Conservation (phyloP, 2,329 filamentous ascomycete genomes). For the Xylariaceae sp. region DNA sequence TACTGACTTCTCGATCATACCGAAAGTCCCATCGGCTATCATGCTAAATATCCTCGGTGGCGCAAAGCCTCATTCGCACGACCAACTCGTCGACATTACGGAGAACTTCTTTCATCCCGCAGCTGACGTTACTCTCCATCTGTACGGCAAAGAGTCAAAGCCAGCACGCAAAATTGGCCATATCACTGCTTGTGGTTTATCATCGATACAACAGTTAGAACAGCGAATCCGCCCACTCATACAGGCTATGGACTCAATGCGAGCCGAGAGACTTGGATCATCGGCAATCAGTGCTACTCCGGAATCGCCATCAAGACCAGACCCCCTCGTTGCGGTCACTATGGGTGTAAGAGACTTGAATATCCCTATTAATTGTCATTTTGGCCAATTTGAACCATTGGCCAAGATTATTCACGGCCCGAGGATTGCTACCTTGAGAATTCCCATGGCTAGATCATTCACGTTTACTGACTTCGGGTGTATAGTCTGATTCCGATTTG, state of each 20-base stretch:
- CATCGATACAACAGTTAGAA: slow-evolving; percentile 61
- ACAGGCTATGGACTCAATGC: slow-evolving; percentile 56
- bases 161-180: slow-evolving; percentile 94
- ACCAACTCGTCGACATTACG: slow-evolving; percentile 44
- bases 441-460: background rate
- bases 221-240: slow-evolving; percentile 64
- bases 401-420: background rate
- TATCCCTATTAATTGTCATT: background rate
- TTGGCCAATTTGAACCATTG: background rate
- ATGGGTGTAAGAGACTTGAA: slow-evolving; percentile 53
- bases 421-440: slow-evolving; percentile 2
- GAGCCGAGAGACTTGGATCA: slow-evolving; percentile 47
- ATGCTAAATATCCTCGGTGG: slow-evolving; percentile 82
- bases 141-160: slow-evolving; percentile 88
- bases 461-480: too few species aligned
- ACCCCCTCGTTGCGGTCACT: slow-evolving; percentile 67
- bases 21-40: slow-evolving; percentile 59
- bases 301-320: slow-evolving; percentile 26
- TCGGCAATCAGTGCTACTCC: slow-evolving; percentile 13
- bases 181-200: slow-evolving; percentile 72
- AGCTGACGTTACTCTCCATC: slow-evolving; percentile 62
- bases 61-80: slow-evolving; percentile 59
- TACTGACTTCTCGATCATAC: slow-evolving; percentile 50
- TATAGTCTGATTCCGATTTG: slow-evolving; percentile 41
- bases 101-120: slow-evolving; percentile 40